Percentiles rank a stretch among this genome's conserved stretches.
These are phyloP conservation scores for Blastocystis sp. DNA, from an alignment of 352 stramenopile genomes.

Conservation along the genomic window DNA sequence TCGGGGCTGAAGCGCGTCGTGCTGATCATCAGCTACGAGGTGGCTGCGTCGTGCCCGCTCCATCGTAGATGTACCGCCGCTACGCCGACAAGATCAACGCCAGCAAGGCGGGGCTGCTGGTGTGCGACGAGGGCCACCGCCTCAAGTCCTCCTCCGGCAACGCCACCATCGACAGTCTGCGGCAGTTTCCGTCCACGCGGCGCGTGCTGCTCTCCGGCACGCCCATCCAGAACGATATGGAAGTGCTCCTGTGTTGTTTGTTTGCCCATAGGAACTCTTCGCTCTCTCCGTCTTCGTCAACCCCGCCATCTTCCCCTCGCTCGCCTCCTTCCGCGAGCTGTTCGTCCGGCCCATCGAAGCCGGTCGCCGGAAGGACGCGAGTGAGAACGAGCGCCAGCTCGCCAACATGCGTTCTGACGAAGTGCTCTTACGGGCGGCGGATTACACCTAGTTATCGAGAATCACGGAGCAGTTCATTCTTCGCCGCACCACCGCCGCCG, in stretches of 20 bases:
- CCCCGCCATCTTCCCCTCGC: constrained; percentile 74
- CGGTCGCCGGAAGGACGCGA: constrained; percentile 14
- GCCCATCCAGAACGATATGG: constrained; percentile 76
- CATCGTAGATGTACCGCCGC: constrained; percentile 69
- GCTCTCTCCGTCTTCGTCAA: constrained; percentile 76
- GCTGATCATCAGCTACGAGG: constrained; percentile 76
- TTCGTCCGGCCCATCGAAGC: constrained; percentile 75
- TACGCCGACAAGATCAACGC: constrained; percentile 51
- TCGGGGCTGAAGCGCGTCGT: constrained; percentile 69
- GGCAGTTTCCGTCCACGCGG: constrained; percentile 40
- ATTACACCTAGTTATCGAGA: constrained; percentile 14
- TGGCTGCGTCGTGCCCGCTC: constrained; percentile 71
- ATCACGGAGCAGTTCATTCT: constrained; percentile 69
- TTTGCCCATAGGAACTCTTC: constrained; percentile 74
- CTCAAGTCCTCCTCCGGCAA: constrained; percentile 75
- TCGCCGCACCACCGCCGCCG: constrained; percentile 61
- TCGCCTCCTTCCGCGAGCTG: constrained; percentile 74
- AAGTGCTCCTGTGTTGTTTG: constrained; percentile 6
- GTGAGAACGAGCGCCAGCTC: neutral
- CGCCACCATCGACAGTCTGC: constrained; percentile 51
- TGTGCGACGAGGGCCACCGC: constrained; percentile 77
- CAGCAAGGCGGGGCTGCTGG: constrained; percentile 73
- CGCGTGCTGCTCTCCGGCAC: constrained; percentile 76
- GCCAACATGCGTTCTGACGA: constrained; percentile 47
- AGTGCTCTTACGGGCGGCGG: neutral